Base-by-base conservation (phyloP, 768 basidiomycete genomes). In the Suillus hirtellus region DNA sequence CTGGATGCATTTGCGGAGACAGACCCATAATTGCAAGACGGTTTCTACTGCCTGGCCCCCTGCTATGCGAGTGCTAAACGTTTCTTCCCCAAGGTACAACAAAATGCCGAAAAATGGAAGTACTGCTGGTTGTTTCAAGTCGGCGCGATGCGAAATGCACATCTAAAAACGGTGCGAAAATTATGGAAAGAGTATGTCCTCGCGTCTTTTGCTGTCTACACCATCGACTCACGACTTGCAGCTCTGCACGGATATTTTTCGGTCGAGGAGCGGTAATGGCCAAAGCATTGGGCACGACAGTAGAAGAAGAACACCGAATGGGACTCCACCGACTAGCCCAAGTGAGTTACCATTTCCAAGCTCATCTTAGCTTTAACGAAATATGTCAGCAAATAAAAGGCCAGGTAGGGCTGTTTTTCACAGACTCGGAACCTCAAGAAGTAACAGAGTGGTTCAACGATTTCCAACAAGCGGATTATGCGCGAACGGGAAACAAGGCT, bases 91-190 rank as follows among this genome's bases (percentile, higher is more conserved):
- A 50, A 95, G 93, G 80, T 99, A 60, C 91, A 93, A 81, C 83
- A 83, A 72, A 87, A 88, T 73, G 80, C 88, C 24, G 94, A 96
- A 68, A 92, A 93, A 79, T 98, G 93, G 89, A 86, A 86, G 71
- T 96, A 97, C 76, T 91, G 93, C 78, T 99, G 95, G 93, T 73
- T 98, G 44, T 97, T 99, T 73, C 88, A 91, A 69, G 93, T 98
- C 6, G 96, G 95, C 17, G 87, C 95, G 68, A 96, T 98, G 95
- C 84, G 97, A 64, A 99, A 96, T 78, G 80, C 95, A 34, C 90
- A 94, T 76, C 79, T 99, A 44, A 96, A 99, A 82, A 95, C 93
- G 59, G 93, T 99, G 54, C 85, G 97, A 67, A 88, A 88, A 64
- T 80, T 92, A 66, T 99, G 97, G 97, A 93, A 93, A 82, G 93